Base-by-base conservation (phyloP, 2,329 filamentous ascomycete species). In the Colletotrichum spaethianum region DNA sequence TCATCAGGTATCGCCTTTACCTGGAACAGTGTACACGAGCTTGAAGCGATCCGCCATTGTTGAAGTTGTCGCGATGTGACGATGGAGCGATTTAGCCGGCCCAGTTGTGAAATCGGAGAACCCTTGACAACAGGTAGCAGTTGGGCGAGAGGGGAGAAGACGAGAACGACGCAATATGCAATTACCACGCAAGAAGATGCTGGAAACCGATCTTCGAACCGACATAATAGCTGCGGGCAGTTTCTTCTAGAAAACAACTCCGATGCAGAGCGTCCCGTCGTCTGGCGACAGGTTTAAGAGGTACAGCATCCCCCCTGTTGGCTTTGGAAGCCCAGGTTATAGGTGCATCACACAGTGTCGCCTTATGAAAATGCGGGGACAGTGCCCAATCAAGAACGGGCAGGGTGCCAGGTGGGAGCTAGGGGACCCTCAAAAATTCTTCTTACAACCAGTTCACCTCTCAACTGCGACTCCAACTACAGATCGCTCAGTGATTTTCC, bases 31-130 rank as follows among this genome's bases (percentile, higher is more conserved):
- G 50, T 73, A 73, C 1, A 74, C 1, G 0, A 75, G 70, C 63
- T 74, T 75, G 14, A 38, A 75, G 23, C 65, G 61, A 14, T 75
- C 74, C 12, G 77, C 71, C 74, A 68, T 76, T 9, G 2, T 26
- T 16, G 1, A 1, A 0, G 1, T 46, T 40, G 31, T 7, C 14
- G 31, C 38, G n/a, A 52, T 33, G 0, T 52, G 38, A 16, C 57
- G 68, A 8, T 55, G 23, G 20, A 20, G 18, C 23, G 36, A n/a
- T 20, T n/a, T 40, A 0, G 48, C 0, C 11, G 36, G 53, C 28
- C 63, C 20, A 31, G 23, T 18, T 31, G 28, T 11, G 0, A 46
- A 52, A 6, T 38, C 11, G 3, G n/a, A 1, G 33, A 38, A 48
- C 4, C 12, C 40, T 36, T 1, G 63, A 57, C 33, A 42, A 18